Evolutionary conservation across 179 eudicot species (phyloP).

Genomic region (Nepenthes alata): DNA sequence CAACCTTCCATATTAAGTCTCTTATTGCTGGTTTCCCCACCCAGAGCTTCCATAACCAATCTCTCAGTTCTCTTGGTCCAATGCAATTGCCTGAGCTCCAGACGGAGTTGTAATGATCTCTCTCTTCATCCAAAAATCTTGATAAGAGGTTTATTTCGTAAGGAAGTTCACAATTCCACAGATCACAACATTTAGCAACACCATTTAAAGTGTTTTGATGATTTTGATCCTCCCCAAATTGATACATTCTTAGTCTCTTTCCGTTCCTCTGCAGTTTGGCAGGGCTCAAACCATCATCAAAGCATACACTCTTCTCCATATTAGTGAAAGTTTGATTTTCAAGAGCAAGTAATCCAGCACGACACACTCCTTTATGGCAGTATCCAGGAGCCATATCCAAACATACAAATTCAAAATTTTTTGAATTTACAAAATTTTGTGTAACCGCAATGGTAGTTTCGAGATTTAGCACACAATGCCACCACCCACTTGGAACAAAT

Average conservation of each 20-base stretch:
- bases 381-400: slow-evolving; percentile 97
- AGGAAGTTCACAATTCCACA: slow-evolving; percentile 34
- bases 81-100: slow-evolving; percentile 82
- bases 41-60: slow-evolving; percentile 86
- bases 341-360: slow-evolving; percentile 91
- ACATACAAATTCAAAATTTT: slow-evolving; percentile 85
- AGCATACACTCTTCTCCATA: slow-evolving; percentile 15
- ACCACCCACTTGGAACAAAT: slow-evolving; percentile 97
- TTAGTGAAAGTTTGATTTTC: slow-evolving; percentile 31
- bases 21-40: slow-evolving; percentile 53
- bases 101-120: slow-evolving; percentile 67
- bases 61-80: slow-evolving; percentile 87
- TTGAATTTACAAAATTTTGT: slow-evolving; percentile 84
- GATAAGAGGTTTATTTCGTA: slow-evolving; percentile 69
- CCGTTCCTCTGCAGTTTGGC: slow-evolving; percentile 37
- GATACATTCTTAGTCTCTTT: slow-evolving; percentile 32
- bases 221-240: slow-evolving; percentile 16
- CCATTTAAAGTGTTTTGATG: slow-evolving; percentile 12
- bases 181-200: slow-evolving; percentile 15
- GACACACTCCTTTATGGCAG: slow-evolving; percentile 88
- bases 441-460: slow-evolving; percentile 87
- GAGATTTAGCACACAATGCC: slow-evolving; percentile 95
- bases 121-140: slow-evolving; percentile 59
- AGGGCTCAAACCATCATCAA: slow-evolving; percentile 15
- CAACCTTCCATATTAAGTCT: slow-evolving; percentile 86